Conservation (phyloP, 2,329 filamentous ascomycete genomes). For the Teratosphaeria destructans region DNA sequence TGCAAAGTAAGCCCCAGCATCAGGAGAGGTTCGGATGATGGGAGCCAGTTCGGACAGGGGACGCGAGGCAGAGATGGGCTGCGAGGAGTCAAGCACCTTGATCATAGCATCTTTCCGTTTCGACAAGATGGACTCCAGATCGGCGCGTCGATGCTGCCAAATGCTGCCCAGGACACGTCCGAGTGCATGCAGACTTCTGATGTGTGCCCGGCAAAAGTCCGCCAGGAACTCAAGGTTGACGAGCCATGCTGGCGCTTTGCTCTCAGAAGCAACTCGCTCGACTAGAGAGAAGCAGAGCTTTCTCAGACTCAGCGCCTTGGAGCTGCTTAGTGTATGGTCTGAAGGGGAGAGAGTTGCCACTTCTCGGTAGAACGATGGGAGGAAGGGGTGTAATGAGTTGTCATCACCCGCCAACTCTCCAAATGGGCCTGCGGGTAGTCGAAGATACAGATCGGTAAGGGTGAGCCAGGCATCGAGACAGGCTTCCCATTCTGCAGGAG, state of each 20-base stretch:
- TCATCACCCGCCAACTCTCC: slow-evolving; percentile 41
- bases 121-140: slow-evolving; percentile 47
- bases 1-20: slow-evolving; percentile 53
- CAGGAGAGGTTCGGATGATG: slow-evolving; percentile 51
- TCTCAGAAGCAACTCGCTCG: slow-evolving; percentile 9
- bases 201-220: slow-evolving; percentile 57
- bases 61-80: slow-evolving; percentile 45
- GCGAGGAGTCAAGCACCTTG: slow-evolving; percentile 51
- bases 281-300: slow-evolving; percentile 56
- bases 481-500: slow-evolving; percentile 62
- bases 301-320: slow-evolving; percentile 43
- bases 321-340: slow-evolving; percentile 18
- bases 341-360: slow-evolving; percentile 22
- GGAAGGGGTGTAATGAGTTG: slow-evolving; percentile 50
- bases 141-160: slow-evolving; percentile 42
- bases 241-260: slow-evolving; percentile 42
- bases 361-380: slow-evolving; percentile 57
- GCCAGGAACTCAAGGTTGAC: slow-evolving; percentile 43
- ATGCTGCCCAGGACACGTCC: slow-evolving; percentile 39
- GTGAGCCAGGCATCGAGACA: slow-evolving; percentile 68
- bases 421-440: slow-evolving; percentile 49
- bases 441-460: slow-evolving; percentile 55
- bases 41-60: slow-evolving; percentile 44
- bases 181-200: slow-evolving; percentile 46
- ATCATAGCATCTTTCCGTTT: slow-evolving; percentile 53